phyloP scores from a whole-genome alignment of 148 eudicot species.

The Diospyros kaki region DNA sequence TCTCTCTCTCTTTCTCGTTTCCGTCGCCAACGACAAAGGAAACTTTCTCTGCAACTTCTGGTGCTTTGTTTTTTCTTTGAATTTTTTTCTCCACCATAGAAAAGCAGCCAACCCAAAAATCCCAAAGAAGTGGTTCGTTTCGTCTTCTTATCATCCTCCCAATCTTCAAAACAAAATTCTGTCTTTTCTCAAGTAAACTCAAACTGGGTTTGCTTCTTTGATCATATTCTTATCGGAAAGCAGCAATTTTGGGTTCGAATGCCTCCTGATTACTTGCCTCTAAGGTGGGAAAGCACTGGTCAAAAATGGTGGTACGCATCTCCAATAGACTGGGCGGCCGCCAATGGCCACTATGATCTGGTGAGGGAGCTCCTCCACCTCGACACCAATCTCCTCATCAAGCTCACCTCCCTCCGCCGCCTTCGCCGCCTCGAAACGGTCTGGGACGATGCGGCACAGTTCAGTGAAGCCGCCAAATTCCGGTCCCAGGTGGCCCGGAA shows the following conservation, averaged over 20 bases:
- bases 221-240: neutral
- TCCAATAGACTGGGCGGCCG: constrained; percentile 17
- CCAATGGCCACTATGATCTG: constrained; percentile 16
- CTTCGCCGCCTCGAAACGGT: constrained; percentile 16
- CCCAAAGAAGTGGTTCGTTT: no score
- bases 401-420: constrained; percentile 18
- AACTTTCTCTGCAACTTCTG: no score
- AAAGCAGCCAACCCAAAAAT: no score
- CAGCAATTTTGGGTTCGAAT: neutral
- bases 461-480: neutral
- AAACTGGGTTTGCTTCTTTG: neutral
- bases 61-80: no score
- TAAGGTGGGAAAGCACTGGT: constrained; percentile 20
- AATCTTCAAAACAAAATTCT: neutral
- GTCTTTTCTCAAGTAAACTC: neutral
- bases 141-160: no score
- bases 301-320: constrained; percentile 19
- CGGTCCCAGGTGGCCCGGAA: constrained; percentile 12
- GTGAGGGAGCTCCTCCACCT: constrained; percentile 13
- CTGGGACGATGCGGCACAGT: constrained; percentile 16
- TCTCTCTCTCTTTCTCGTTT: no score
- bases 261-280: constrained; percentile 5
- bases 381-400: constrained; percentile 15
- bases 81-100: no score
- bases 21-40: no score